Conservation (phyloP, 2,329 filamentous ascomycete genomes). For the Sclerotiophoma versabilis region DNA sequence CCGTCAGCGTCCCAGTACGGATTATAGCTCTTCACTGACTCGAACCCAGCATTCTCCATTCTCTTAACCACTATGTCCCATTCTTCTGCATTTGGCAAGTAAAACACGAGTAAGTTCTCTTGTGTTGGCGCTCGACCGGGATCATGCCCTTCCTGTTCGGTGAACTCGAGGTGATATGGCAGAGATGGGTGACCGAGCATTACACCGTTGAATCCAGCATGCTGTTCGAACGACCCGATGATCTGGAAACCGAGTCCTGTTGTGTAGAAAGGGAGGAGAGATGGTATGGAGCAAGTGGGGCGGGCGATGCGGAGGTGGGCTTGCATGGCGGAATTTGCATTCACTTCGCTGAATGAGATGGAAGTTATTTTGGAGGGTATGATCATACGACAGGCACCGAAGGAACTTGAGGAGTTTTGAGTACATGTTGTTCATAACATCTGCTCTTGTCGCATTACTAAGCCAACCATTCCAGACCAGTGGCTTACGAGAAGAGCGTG, state of each 20-base stretch:
- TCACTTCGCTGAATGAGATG: neutral
- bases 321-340: neutral
- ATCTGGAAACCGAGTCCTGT: slow-evolving; percentile 52
- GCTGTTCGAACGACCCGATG: slow-evolving; percentile 46
- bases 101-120: slow-evolving; percentile 57
- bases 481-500: too few relatives aligned
- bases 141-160: slow-evolving; percentile 43
- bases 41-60: slow-evolving; percentile 48
- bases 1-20: slow-evolving; percentile 53
- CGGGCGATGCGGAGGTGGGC: slow-evolving; percentile 52
- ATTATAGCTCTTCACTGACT: slow-evolving; percentile 51
- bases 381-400: neutral
- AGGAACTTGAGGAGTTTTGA: neutral
- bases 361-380: neutral
- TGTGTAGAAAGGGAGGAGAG: slow-evolving; percentile 53
- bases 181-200: slow-evolving; percentile 52
- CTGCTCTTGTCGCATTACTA: too few relatives aligned
- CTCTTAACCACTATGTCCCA: slow-evolving; percentile 42
- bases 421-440: too few relatives aligned
- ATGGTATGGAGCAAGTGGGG: slow-evolving; percentile 50
- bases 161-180: slow-evolving; percentile 57
- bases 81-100: slow-evolving; percentile 45
- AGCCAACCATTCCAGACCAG: too few relatives aligned
- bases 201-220: slow-evolving; percentile 53
- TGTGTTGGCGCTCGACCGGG: slow-evolving; percentile 49